Conservation (phyloP, 306 rosid species). For the Inga laurina region DNA sequence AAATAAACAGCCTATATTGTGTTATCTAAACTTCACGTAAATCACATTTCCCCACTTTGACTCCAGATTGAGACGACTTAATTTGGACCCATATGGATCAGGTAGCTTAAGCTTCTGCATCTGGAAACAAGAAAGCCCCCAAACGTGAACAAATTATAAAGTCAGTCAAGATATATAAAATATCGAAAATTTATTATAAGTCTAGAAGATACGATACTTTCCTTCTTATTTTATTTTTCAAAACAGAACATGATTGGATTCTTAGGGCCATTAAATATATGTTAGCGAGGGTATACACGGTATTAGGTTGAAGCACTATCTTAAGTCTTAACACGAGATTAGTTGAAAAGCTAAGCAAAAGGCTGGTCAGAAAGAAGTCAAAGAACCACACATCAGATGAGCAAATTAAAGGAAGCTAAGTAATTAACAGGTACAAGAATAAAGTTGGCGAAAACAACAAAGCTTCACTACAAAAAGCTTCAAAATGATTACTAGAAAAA, state of each 20-base stretch:
- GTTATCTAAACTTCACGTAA: background rate
- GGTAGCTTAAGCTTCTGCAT: background rate
- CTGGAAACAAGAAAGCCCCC: background rate
- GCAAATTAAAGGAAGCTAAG: background rate
- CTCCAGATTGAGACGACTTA: background rate
- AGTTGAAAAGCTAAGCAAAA: background rate
- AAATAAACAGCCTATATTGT: background rate
- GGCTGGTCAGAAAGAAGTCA: conserved; percentile 14
- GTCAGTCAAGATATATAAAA: background rate
- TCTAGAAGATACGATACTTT: background rate
- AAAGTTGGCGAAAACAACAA: conserved; percentile 33
- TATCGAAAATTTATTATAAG: too few species aligned
- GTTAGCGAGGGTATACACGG: background rate
- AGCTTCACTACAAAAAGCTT: conserved; percentile 11
- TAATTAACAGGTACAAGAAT: conserved; percentile 4
- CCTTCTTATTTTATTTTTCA: background rate
- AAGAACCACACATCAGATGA: background rate
- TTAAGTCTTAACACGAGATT: background rate
- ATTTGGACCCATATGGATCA: background rate
- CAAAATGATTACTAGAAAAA: conserved; percentile 24
- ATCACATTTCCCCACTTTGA: background rate
- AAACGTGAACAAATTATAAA: background rate
- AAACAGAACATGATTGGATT: background rate
- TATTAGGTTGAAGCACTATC: conserved; percentile 15
- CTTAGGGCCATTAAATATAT: background rate